Evolutionary conservation across 768 basidiomycete genomes (phyloP).

Genomic region (Macrolepiota dolichaula): DNA sequence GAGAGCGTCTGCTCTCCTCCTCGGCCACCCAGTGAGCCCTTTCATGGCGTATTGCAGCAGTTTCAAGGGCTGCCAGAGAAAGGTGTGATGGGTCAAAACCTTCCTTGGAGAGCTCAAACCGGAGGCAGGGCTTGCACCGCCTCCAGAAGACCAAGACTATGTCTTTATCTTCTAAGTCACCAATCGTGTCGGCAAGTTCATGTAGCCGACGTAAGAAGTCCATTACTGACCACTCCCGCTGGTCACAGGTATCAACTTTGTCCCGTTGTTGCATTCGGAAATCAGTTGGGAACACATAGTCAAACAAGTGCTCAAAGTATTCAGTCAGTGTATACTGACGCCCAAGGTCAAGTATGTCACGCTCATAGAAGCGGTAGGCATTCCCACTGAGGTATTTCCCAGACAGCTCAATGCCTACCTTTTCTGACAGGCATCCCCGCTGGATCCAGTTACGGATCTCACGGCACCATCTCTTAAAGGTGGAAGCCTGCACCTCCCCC

Average conservation of each 20-base stretch:
- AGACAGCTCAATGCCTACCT: neutral
- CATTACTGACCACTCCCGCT: neutral
- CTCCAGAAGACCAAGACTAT: conserved; percentile 5
- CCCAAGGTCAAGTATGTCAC: neutral
- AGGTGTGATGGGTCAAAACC: conserved; percentile 2
- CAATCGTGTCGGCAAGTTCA: conserved; percentile 4
- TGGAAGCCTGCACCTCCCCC: neutral
- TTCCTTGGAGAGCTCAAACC: neutral
- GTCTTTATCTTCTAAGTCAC: conserved; percentile 1
- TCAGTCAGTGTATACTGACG: conserved; percentile 1
- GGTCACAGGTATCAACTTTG: conserved; percentile 9
- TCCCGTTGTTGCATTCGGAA: conserved; percentile 3
- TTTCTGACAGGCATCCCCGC: neutral
- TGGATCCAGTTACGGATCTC: neutral
- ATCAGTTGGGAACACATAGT: no score
- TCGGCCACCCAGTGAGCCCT: neutral
- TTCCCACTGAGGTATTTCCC: conserved; percentile 2
- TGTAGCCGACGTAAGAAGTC: conserved; percentile 4
- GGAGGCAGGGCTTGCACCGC: conserved; percentile 7
- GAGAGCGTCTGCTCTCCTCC: conserved; percentile 3
- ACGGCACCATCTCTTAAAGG: neutral
- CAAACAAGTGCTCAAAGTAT: conserved; percentile 2
- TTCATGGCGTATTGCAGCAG: neutral
- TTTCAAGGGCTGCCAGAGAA: conserved; percentile 1
- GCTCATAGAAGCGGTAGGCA: conserved; percentile 6